Base-by-base conservation (phyloP, 2,329 filamentous ascomycete genomes). In the Purpureocillium lavendulum region DNA sequence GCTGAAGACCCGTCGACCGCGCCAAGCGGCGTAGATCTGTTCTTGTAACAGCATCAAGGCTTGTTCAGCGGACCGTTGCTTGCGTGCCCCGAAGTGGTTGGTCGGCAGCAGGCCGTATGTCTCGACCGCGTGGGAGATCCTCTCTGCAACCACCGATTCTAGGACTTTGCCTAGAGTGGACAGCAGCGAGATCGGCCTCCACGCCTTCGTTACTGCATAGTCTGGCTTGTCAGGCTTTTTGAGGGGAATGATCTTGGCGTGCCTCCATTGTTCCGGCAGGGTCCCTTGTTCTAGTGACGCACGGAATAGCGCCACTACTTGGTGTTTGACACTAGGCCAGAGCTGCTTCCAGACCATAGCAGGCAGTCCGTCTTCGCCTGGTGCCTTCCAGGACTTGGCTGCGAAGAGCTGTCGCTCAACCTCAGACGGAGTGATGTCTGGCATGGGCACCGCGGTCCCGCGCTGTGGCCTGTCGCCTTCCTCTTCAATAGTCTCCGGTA, bases 1-100 rank as follows among this genome's bases (percentile, higher is more conserved):
- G 31, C 55, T 60, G 9, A 62, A 32, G 28, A 44, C 7, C 71
- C n/a, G 33, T 30, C 34, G 7, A 18, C 5, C 13, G 4, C 32
- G 32, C 33, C 33, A 40, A 3, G 38, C 38, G 3, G 13, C 28
- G 10, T 40, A 40, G 18, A 40, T 32, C 3, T 31, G 11, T 18
- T 32, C 33, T 12, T 36, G 16, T 13, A 40, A 18, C 15, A 47
- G 33, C 15, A 47, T 12, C 3, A 49, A 31, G 13, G 42, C 46
- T 26, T 49, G 40, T 36, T 47, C 41, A 2, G 45, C 43, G 8
- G 42, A 47, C 8, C 42, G 35, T 36, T 32, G 36, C 32, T 44
- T 48, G 2, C 36, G 26, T 5, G 35, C 45, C n/a, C 45, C 36
- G 28, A 48, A 48, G 13, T 42, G 41, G 24, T 44, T 45, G 6